phyloP scores from a whole-genome alignment of 768 basidiomycete genomes.

The Russula virescens region DNA sequence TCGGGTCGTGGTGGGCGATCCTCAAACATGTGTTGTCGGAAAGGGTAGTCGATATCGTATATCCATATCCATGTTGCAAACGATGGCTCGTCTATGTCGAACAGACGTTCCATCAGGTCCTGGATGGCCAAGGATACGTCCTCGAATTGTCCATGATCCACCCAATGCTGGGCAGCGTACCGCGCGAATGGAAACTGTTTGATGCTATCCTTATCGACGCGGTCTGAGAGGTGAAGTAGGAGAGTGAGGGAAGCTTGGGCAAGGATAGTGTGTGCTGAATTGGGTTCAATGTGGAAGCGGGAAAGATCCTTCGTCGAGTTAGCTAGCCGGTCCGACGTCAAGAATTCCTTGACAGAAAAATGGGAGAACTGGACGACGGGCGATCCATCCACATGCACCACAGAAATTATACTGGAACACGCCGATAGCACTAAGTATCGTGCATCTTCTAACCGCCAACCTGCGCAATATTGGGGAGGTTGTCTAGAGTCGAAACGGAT shows the following conservation, averaged over 20 bases:
- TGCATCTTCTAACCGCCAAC: background rate
- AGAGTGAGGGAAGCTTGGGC: background rate
- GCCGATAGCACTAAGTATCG: conserved; percentile 1
- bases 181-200: background rate
- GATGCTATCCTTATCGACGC: background rate
- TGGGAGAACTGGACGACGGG: conserved; percentile 12
- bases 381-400: background rate
- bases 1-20: background rate
- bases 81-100: background rate
- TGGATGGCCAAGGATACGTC: background rate
- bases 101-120: background rate
- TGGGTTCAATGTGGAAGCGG: background rate
- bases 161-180: conserved; percentile 12
- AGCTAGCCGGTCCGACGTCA: conserved; percentile 3
- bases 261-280: conserved; percentile 1
- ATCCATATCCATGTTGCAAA: conserved; percentile 11
- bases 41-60: conserved; percentile 4
- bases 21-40: background rate
- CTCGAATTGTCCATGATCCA: background rate
- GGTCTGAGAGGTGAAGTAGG: conserved; percentile 2
- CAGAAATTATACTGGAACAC: background rate
- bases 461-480: background rate
- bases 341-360: conserved; percentile 20
- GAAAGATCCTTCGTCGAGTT: background rate
- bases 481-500: background rate